Percentiles rank a stretch among this genome's conserved stretches.
These are phyloP conservation scores for Pseudotulostoma volvatum DNA, from an alignment of 495 filamentous ascomycete species.

Conservation along the genomic window DNA sequence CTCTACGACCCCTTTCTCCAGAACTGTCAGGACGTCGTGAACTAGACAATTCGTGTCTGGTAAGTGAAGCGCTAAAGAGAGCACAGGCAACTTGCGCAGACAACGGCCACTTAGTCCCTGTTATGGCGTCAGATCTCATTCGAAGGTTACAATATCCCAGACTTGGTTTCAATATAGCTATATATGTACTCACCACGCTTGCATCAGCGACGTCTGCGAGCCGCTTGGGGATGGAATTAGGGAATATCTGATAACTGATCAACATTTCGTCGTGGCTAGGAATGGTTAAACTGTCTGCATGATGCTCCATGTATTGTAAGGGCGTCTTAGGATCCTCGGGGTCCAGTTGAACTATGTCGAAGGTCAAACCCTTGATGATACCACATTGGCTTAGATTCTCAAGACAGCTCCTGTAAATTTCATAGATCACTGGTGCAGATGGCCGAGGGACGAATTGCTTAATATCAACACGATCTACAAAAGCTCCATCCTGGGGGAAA, in stretches of 20 bases:
- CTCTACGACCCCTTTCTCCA: constrained; percentile 8
- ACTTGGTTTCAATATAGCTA: too few relatives aligned
- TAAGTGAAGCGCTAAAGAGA: constrained; percentile 10
- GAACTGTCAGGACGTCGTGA: constrained; percentile 10
- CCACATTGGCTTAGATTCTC: constrained; percentile 30
- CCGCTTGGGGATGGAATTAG: constrained; percentile 8
- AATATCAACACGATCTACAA: constrained; percentile 39
- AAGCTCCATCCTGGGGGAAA: constrained; percentile 25
- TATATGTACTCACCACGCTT: constrained; percentile 10
- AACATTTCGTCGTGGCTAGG: constrained; percentile 10
- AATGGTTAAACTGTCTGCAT: constrained; percentile 5
- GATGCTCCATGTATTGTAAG: constrained; percentile 9
- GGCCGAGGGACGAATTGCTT: constrained; percentile 32
- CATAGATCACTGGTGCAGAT: constrained; percentile 23
- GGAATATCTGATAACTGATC: constrained; percentile 9
- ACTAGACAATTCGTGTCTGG: constrained; percentile 6
- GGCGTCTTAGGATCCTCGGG: constrained; percentile 9
- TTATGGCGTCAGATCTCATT: constrained; percentile 1
- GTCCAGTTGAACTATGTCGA: constrained; percentile 9
- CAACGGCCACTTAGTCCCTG: constrained; percentile 14
- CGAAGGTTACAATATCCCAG: too few relatives aligned
- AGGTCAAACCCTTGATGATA: constrained; percentile 15
- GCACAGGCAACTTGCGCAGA: constrained; percentile 10
- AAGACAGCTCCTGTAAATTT: constrained; percentile 33
- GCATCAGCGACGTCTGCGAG: constrained; percentile 8